These are phyloP conservation scores for Rhizopus delemar DNA, from an alignment of 371 early-diverging fungal species.

Conservation along the genomic window DNA sequence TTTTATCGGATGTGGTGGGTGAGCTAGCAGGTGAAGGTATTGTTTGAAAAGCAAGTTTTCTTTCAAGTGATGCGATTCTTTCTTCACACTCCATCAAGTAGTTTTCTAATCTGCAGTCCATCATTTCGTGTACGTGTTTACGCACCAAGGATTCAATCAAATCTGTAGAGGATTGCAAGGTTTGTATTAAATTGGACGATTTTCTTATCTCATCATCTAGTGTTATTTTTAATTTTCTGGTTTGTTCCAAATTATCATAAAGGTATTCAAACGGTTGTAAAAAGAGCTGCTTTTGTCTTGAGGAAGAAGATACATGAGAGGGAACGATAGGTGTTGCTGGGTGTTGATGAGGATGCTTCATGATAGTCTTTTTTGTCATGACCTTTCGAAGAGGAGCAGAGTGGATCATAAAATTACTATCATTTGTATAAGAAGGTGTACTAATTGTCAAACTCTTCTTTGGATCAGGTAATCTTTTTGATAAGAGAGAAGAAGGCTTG, in stretches of 20 bases:
- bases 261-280: slow-evolving; percentile 59
- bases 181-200: slow-evolving; percentile 71
- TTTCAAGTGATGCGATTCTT: slow-evolving; percentile 28
- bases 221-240: slow-evolving; percentile 54
- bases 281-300: slow-evolving; percentile 49
- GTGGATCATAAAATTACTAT: slow-evolving; percentile 37
- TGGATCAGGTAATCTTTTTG: slow-evolving; percentile 37
- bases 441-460: slow-evolving; percentile 58
- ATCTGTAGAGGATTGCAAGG: slow-evolving; percentile 66
- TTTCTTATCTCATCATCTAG: slow-evolving; percentile 78
- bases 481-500: slow-evolving; percentile 45
- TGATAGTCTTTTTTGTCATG: slow-evolving; percentile 9
- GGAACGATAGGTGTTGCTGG: slow-evolving; percentile 42
- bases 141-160: slow-evolving; percentile 80
- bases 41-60: slow-evolving; percentile 6
- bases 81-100: slow-evolving; percentile 25
- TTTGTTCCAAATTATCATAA: slow-evolving; percentile 61
- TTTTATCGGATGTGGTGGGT: slow-evolving; percentile 10
- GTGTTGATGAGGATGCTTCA: neutral
- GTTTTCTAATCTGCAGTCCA: slow-evolving; percentile 26
- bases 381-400: slow-evolving; percentile 47
- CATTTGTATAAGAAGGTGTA: slow-evolving; percentile 58
- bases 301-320: slow-evolving; percentile 24
- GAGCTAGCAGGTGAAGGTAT: slow-evolving; percentile 17
- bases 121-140: slow-evolving; percentile 47